Percentiles rank a stretch among this genome's conserved stretches.
Evolutionary conservation across 495 filamentous ascomycete genomes (phyloP).

Genomic region (Aspergillus biplanus): DNA sequence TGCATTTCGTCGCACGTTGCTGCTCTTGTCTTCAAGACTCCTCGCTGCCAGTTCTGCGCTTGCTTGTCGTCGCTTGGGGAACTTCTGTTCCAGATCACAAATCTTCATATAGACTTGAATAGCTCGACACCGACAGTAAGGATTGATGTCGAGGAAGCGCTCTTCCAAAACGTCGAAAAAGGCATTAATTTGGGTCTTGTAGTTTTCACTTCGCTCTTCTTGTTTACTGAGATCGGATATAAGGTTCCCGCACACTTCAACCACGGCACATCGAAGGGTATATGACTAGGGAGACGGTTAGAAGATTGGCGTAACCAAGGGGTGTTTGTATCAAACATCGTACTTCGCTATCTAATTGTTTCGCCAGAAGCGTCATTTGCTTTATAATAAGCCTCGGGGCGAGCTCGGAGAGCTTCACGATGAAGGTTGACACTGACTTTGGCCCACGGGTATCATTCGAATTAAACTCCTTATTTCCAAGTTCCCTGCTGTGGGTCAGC

Average conservation of each 20-base stretch:
- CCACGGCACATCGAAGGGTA: constrained; percentile 87
- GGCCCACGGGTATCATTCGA: constrained; percentile 93
- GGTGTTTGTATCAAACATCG: background rate
- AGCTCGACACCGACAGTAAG: constrained; percentile 88
- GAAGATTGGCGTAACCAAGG: background rate
- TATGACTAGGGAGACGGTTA: constrained; percentile 66
- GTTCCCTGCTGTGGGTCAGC: constrained; percentile 61
- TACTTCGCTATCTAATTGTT: constrained; percentile 93
- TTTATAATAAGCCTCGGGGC: constrained; percentile 92
- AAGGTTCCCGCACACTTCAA: constrained; percentile 99
- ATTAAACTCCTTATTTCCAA: constrained; percentile 97
- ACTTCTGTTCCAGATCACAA: constrained; percentile 91
- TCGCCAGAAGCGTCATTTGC: constrained; percentile 91
- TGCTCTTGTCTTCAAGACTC: constrained; percentile 96
- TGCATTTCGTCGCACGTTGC: constrained; percentile 92
- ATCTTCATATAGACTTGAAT: constrained; percentile 93
- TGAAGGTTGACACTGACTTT: constrained; percentile 97
- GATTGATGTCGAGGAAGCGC: constrained; percentile 94
- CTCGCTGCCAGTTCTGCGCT: constrained; percentile 83
- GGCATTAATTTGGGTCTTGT: constrained; percentile 90
- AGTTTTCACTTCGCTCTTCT: constrained; percentile 85
- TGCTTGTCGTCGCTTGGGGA: constrained; percentile 85
- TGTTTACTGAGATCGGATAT: constrained; percentile 87
- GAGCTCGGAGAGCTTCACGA: constrained; percentile 94
- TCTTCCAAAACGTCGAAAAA: constrained; percentile 98